These are phyloP conservation scores for Pythium phragmiticola DNA, from an alignment of 352 stramenopile genomes.

Conservation along the genomic window DNA sequence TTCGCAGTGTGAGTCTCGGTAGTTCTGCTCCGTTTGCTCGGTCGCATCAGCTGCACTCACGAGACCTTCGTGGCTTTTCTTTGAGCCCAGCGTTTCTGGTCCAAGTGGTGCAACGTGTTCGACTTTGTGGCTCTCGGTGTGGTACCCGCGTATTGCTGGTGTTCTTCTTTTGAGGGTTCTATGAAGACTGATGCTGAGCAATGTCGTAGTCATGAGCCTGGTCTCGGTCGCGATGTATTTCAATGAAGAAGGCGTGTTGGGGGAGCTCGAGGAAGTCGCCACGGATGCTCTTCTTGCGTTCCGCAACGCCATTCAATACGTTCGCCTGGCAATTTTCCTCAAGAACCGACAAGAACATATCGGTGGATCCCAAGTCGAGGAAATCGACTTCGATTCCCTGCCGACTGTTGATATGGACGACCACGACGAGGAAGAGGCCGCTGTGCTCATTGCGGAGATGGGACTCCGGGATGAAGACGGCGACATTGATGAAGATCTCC, in stretches of 20 bases:
- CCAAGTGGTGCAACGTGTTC: constrained; percentile 86
- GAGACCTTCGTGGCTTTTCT: neutral
- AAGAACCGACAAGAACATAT: constrained; percentile 42
- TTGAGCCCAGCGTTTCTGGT: constrained; percentile 63
- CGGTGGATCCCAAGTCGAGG: constrained; percentile 22
- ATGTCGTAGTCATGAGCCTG: constrained; percentile 64
- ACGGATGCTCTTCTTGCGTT: constrained; percentile 73
- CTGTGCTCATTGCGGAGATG: constrained; percentile 22
- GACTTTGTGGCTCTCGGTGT: constrained; percentile 72
- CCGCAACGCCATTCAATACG: constrained; percentile 79
- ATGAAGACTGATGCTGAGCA: neutral
- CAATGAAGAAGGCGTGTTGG: constrained; percentile 76
- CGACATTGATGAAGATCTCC: constrained; percentile 15
- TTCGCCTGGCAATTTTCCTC: constrained; percentile 80
- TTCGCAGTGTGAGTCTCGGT: constrained; percentile 48
- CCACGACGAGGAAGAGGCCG: constrained; percentile 13
- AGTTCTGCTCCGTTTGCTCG: neutral
- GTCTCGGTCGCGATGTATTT: constrained; percentile 83
- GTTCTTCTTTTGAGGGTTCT: neutral
- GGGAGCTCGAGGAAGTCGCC: constrained; percentile 82
- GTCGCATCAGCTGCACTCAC: neutral
- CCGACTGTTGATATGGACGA: constrained; percentile 12
- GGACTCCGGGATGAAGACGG: constrained; percentile 10
- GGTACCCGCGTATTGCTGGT: neutral
- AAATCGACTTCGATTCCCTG: constrained; percentile 30